A percentile compares a stretch with the other conserved stretches of the same genome.
These are phyloP conservation scores for Smittium mucronatum DNA, from an alignment of 371 early-diverging fungal species.

Conservation along the genomic window DNA sequence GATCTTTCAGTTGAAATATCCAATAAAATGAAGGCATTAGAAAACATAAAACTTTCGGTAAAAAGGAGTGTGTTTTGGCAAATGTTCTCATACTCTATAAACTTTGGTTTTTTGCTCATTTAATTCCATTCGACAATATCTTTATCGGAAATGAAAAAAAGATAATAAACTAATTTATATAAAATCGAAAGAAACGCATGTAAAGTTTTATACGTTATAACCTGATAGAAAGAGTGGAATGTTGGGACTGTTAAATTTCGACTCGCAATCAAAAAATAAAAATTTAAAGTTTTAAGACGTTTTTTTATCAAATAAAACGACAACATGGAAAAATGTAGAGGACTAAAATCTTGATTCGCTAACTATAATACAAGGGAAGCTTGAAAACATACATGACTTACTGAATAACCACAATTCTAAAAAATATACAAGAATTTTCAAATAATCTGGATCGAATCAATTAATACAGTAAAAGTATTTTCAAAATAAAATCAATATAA, in stretches of 20 bases:
- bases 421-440: background rate
- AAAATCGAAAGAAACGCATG: background rate
- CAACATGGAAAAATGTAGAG: background rate
- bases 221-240: background rate
- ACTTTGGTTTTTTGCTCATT: background rate
- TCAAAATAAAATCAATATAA: background rate
- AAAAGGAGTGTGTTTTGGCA: background rate
- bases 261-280: background rate
- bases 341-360: background rate
- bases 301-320: background rate
- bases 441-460: background rate
- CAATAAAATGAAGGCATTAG: background rate
- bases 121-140: background rate
- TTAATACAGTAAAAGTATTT: background rate
- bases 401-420: background rate
- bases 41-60: background rate
- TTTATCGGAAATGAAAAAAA: background rate
- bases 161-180: background rate
- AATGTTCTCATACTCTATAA: background rate
- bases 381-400: background rate
- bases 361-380: background rate
- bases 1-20: background rate
- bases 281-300: background rate
- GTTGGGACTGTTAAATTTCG: background rate
- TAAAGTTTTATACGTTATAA: background rate